A percentile compares a stretch with the other conserved stretches of the same genome.
phyloP scores from a whole-genome alignment of 1,139 yeast genomes.

The Hansenula anomala region DNA sequence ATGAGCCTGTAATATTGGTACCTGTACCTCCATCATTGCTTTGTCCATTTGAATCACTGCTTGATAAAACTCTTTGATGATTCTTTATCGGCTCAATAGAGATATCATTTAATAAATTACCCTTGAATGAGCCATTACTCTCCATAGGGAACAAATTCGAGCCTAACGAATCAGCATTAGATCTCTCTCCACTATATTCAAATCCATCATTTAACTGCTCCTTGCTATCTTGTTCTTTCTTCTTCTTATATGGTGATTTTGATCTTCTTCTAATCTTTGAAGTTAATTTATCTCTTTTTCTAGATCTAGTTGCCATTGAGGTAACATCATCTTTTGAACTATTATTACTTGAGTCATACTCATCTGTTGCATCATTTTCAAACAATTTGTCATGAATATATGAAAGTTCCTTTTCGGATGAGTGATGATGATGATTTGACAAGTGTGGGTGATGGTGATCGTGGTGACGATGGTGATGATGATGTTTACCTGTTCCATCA shows the following conservation, averaged over 20 bases:
- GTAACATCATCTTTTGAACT: slow-evolving; percentile 13
- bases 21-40: neutral
- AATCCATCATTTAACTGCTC: neutral
- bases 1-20: neutral
- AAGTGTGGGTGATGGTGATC: slow-evolving; percentile 9
- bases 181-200: neutral
- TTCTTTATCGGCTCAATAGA: slow-evolving; percentile 19
- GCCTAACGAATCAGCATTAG: neutral
- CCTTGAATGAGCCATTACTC: neutral
- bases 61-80: slow-evolving; percentile 2
- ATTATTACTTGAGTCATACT: slow-evolving; percentile 1
- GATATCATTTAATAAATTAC: slow-evolving; percentile 14
- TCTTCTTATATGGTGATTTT: slow-evolving; percentile 19
- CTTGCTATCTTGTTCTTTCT: neutral
- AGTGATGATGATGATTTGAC: slow-evolving; percentile 9
- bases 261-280: slow-evolving; percentile 16
- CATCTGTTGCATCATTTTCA: slow-evolving; percentile 5
- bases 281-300: slow-evolving; percentile 13
- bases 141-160: neutral
- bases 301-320: slow-evolving; percentile 10
- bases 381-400: slow-evolving; percentile 14
- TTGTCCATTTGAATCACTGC: neutral
- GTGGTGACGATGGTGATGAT: slow-evolving; percentile 2
- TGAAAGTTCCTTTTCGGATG: slow-evolving; percentile 7
- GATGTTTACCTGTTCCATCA: slow-evolving; percentile 1